Percentiles rank a stretch among this genome's conserved stretches.
Conservation (phyloP, 768 basidiomycete species). For the Leccinum subgranulosum region DNA sequence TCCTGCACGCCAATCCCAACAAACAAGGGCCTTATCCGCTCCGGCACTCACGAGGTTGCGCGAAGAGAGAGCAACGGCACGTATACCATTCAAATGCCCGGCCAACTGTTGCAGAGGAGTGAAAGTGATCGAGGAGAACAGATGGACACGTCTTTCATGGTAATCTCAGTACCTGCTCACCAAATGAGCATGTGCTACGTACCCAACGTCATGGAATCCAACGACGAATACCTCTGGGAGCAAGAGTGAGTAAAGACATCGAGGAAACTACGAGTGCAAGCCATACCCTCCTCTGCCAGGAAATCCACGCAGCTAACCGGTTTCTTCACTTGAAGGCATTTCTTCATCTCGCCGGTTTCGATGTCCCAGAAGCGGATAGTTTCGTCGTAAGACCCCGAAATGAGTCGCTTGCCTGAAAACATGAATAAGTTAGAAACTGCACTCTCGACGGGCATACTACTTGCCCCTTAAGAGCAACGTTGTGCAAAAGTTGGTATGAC, state of each 20-base stretch:
- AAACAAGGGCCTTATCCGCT: constrained; percentile 68
- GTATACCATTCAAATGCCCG: constrained; percentile 85
- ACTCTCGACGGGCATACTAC: not conserved
- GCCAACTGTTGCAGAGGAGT: constrained; percentile 80
- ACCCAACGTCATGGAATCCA: constrained; percentile 92
- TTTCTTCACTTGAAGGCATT: constrained; percentile 81
- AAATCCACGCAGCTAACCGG: constrained; percentile 91
- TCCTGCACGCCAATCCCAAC: constrained; percentile 89
- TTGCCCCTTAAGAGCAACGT: constrained; percentile 63
- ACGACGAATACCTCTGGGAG: constrained; percentile 80
- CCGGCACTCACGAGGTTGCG: constrained; percentile 85
- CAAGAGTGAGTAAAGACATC: constrained; percentile 4
- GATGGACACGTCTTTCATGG: constrained; percentile 68
- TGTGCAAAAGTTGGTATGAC: constrained; percentile 87
- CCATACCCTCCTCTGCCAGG: constrained; percentile 68
- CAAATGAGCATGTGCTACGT: constrained; percentile 23
- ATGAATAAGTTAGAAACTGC: not conserved
- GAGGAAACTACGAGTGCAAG: constrained; percentile 9
- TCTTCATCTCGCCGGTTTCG: constrained; percentile 60
- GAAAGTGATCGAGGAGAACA: constrained; percentile 84
- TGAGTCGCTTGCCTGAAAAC: constrained; percentile 62
- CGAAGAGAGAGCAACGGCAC: constrained; percentile 83
- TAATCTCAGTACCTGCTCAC: not conserved
- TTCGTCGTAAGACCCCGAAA: constrained; percentile 90
- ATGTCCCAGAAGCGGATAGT: constrained; percentile 94